These are phyloP conservation scores for Lachnellula cervina DNA, from an alignment of 2,329 filamentous ascomycete genomes.

Conservation along the genomic window DNA sequence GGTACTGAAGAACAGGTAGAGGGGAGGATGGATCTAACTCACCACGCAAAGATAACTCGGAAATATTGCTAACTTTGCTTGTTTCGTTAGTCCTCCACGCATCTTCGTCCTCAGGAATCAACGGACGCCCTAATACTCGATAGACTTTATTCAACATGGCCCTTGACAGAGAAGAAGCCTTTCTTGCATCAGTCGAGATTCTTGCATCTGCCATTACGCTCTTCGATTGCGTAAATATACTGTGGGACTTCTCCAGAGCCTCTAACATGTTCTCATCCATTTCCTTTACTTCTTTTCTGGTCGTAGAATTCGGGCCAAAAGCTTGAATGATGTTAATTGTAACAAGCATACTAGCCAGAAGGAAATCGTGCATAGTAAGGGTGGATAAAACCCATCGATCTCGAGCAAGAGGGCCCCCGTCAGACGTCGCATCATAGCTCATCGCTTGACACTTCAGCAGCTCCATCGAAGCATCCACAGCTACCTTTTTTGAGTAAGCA, in stretches of 20 bases:
- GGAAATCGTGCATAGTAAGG: constrained; percentile 55
- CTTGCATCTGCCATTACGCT: constrained; percentile 3
- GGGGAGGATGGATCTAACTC: neutral
- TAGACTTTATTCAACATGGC: constrained; percentile 21
- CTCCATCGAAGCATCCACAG: constrained; percentile 44
- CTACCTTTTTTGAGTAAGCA: constrained; percentile 47
- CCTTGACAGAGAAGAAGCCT: constrained; percentile 14
- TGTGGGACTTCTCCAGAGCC: constrained; percentile 19
- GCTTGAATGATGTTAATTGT: constrained; percentile 38
- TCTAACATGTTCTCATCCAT: constrained; percentile 4
- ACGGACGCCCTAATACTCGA: neutral
- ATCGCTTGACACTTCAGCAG: constrained; percentile 44
- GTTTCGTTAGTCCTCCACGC: neutral
- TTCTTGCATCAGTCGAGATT: constrained; percentile 10
- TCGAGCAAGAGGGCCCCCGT: constrained; percentile 48
- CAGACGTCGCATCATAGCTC: constrained; percentile 45
- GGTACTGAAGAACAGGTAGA: neutral
- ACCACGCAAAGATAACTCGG: constrained; percentile 11
- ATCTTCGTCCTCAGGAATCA: neutral
- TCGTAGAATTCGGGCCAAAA: neutral
- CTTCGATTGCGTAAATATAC: constrained; percentile 3
- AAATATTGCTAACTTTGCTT: neutral
- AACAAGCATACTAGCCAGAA: constrained; percentile 57
- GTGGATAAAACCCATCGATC: constrained; percentile 55
- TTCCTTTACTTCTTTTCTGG: neutral